Evolutionary conservation across 768 basidiomycete genomes (phyloP).

Genomic region (Cyclocybe cylindracea): DNA sequence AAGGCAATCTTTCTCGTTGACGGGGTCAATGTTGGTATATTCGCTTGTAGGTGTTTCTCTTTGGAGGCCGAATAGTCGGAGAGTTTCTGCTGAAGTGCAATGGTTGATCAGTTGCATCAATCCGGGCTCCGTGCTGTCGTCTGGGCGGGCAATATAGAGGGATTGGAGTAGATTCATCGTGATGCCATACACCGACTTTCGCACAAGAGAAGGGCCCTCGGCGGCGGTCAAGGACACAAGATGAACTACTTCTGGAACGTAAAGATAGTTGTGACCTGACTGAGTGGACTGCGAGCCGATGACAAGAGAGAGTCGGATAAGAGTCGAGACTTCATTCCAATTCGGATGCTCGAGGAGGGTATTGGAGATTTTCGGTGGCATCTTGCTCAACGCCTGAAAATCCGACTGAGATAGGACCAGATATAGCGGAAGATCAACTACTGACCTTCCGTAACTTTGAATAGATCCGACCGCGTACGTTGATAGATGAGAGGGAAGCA

Average conservation of each 20-base stretch:
- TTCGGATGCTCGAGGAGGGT: slow-evolving; percentile 69
- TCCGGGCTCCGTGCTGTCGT: slow-evolving; percentile 61
- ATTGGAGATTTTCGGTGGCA: slow-evolving; percentile 62
- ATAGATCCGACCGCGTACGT: slow-evolving; percentile 76
- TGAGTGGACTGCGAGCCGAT: slow-evolving; percentile 69
- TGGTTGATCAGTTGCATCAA: slow-evolving; percentile 66
- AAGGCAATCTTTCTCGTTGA: slow-evolving; percentile 55
- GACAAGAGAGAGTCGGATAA: slow-evolving; percentile 74
- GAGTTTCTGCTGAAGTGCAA: slow-evolving; percentile 52
- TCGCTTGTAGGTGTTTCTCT: slow-evolving; percentile 69
- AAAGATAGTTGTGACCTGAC: slow-evolving; percentile 69
- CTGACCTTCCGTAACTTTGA: slow-evolving; percentile 77
- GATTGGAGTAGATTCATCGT: slow-evolving; percentile 83
- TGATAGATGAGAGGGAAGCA: slow-evolving; percentile 72
- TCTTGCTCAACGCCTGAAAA: slow-evolving; percentile 68
- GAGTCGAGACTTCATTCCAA: slow-evolving; percentile 81
- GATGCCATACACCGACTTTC: slow-evolving; percentile 81
- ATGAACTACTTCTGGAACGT: slow-evolving; percentile 82
- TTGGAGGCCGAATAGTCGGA: slow-evolving; percentile 73
- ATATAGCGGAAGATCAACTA: background rate
- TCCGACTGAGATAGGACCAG: background rate
- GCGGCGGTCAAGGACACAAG: slow-evolving; percentile 77
- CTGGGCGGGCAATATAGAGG: slow-evolving; percentile 58
- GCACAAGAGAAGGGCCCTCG: slow-evolving; percentile 70
- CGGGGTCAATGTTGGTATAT: slow-evolving; percentile 57